Base-by-base conservation (phyloP, 2,329 filamentous ascomycete genomes). In the Pseudofabraea citricarpa region DNA sequence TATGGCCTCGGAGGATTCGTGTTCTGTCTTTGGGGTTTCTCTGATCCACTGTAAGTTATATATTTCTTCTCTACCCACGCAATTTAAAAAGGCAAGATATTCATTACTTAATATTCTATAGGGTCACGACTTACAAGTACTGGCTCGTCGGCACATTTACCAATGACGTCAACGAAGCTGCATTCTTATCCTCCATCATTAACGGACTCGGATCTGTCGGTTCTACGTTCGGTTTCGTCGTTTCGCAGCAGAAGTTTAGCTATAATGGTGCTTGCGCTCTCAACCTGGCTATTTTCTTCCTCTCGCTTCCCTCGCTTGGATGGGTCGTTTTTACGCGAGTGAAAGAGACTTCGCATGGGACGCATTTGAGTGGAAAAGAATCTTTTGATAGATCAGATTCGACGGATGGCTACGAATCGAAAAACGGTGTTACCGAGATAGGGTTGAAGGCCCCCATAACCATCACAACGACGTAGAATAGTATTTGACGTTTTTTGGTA, bases 301-400 rank as follows among this genome's bases (percentile, higher is more conserved):
- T 42, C 8, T 36, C 43, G 2, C 10, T 46, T 2, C 43, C 43
- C 3, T 18, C 26, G 12, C 43, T 46, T 3, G 39, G 26, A 6
- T 46, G 43, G 43, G 43, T 46, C 4, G 43, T 43, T 21, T 43
- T 43, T 26, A 71, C 67, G 50, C 70, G 23, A 20, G 36, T 39
- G 3, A 13, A 12, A 9, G 19, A 39, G 36, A 22, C 36, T 4
- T 21, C 36, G 13, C 36, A 39, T 24, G 36, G 36, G 13, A 39
- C 36, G 21, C 12, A 39, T 39, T 15, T 39, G 18, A 39, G 18
- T 20, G 36, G 36, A 8, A 21, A 9, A 13, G 21, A 3, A 12
- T 9, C 13, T 20, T 39, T 24, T 21, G 36, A 24, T 15, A 39
- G n/a, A 4, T 39, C 36, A 23, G 36, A 39, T 8, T 39, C 36